Conservation (phyloP, 345 rosid genomes). For the Populus davidiana region DNA sequence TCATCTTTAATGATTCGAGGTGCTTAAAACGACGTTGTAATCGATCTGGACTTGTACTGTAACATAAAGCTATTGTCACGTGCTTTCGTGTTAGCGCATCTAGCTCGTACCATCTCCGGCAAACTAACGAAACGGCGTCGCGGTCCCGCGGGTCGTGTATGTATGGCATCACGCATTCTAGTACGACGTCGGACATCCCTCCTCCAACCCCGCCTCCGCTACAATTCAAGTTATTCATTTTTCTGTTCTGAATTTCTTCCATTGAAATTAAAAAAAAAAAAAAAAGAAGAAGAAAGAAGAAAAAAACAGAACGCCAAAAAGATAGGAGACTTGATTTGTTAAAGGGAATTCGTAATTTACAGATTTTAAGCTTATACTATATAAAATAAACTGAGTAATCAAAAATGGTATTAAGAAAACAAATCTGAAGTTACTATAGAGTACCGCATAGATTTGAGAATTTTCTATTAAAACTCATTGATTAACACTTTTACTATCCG, state of each 20-base stretch:
- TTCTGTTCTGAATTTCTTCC: conserved; percentile 39
- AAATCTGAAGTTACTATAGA: too few species aligned
- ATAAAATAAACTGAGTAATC: too few species aligned
- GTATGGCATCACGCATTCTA: conserved; percentile 61
- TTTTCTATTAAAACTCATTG: not conserved
- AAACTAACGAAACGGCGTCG: conserved; percentile 72
- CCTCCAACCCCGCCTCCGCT: conserved; percentile 1
- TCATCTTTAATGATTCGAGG: conserved; percentile 74
- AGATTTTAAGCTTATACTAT: conserved; percentile 2
- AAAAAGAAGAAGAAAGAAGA: not conserved
- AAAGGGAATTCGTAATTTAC: not conserved
- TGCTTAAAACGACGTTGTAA: conserved; percentile 53
- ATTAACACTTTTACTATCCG: too few species aligned
- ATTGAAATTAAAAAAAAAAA: not conserved
- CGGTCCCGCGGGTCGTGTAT: conserved; percentile 69
- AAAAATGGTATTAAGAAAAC: not conserved
- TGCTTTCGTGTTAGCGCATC: conserved; percentile 81
- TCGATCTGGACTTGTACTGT: conserved; percentile 68
- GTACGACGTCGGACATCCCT: conserved; percentile 51
- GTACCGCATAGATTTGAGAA: conserved; percentile 9
- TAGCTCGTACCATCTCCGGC: conserved; percentile 65
- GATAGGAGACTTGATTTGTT: too few species aligned
- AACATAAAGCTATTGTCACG: conserved; percentile 76
- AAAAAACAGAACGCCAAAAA: not conserved
- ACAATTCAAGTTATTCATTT: conserved; percentile 17